These are phyloP conservation scores for Suillus occidentalis DNA, from an alignment of 768 basidiomycete species.

Conservation along the genomic window DNA sequence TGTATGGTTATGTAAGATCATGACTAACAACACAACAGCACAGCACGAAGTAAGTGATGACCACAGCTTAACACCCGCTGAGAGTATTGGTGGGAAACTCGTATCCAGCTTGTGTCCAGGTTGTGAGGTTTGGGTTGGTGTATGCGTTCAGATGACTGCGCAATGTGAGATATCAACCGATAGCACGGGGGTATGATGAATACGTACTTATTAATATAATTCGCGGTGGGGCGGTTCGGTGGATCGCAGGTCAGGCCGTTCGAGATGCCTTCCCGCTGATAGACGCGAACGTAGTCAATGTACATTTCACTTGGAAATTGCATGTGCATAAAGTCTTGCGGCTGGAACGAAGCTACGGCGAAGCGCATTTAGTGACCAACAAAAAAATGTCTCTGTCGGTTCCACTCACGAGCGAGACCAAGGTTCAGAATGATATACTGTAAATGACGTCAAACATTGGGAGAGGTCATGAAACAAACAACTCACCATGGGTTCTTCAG, in stretches of 20 bases:
- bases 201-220: conserved; percentile 71
- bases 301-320: conserved; percentile 79
- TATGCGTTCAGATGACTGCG: conserved; percentile 54
- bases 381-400: not conserved
- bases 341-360: conserved; percentile 61
- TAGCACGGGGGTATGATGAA: not conserved
- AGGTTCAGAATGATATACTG: conserved; percentile 86
- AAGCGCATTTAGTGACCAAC: conserved; percentile 3
- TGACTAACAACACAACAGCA: conserved; percentile 11
- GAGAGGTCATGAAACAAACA: conserved; percentile 8
- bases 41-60: conserved; percentile 20
- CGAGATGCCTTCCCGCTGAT: conserved; percentile 72
- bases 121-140: conserved; percentile 79
- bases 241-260: conserved; percentile 82
- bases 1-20: conserved; percentile 13
- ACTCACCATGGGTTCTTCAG: conserved; percentile 93
- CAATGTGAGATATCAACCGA: conserved; percentile 11
- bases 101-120: conserved; percentile 78
- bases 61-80: conserved; percentile 34
- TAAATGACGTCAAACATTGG: conserved; percentile 13
- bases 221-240: conserved; percentile 67
- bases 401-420: conserved; percentile 63
- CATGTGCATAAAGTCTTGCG: conserved; percentile 68
- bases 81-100: conserved; percentile 68
- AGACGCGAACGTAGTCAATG: conserved; percentile 88